phyloP scores from a whole-genome alignment of 305 asterid species.

The Fraxinus baroniana region DNA sequence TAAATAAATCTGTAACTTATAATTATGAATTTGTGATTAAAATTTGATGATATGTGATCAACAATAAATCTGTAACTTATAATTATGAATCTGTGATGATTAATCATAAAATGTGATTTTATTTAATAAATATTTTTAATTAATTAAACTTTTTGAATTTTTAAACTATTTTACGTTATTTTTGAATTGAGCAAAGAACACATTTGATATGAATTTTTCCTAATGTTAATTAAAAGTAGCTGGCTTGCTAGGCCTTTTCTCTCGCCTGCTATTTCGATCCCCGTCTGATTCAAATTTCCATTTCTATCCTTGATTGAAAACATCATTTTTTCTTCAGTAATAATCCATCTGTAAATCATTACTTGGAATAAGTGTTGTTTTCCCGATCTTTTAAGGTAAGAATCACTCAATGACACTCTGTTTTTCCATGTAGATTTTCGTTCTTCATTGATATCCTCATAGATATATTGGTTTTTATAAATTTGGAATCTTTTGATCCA shows the following conservation, averaged over 20 bases:
- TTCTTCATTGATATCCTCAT: neutral
- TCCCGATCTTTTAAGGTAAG: constrained; percentile 36
- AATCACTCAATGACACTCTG: constrained; percentile 25
- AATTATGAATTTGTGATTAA: too few relatives aligned
- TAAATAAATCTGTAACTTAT: too few relatives aligned
- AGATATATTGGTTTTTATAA: constrained; percentile 11
- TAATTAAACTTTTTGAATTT: too few relatives aligned
- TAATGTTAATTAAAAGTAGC: neutral
- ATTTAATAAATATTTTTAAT: too few relatives aligned
- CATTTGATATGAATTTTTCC: too few relatives aligned
- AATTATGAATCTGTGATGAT: too few relatives aligned
- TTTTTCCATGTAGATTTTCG: constrained; percentile 19
- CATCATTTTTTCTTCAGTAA: neutral
- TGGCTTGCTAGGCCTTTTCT: constrained; percentile 29
- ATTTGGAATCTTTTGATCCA: constrained; percentile 23
- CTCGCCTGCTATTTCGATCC: constrained; percentile 33
- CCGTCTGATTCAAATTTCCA: constrained; percentile 24
- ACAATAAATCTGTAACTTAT: too few relatives aligned
- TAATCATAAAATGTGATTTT: too few relatives aligned
- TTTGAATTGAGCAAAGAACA: too few relatives aligned
- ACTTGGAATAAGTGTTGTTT: constrained; percentile 23
- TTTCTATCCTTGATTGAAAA: neutral
- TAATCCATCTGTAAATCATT: constrained; percentile 12
- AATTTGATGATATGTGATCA: too few relatives aligned
- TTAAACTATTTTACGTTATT: too few relatives aligned